Conservation (phyloP, 2,329 filamentous ascomycete genomes). For the Colletotrichum lentis region DNA sequence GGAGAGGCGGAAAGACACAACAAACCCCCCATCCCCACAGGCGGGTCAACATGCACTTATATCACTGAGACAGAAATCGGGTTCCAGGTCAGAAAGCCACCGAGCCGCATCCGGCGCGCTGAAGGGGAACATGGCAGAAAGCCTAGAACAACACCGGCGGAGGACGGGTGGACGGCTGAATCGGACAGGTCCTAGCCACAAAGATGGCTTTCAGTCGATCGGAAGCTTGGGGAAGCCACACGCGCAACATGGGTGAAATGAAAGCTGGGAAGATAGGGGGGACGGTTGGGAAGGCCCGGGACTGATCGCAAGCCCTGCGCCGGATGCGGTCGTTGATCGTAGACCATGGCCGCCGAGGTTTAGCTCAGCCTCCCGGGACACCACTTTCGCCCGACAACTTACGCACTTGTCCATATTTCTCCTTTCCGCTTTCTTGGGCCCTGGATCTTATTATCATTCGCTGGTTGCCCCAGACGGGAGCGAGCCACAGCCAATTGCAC, state of each 20-base stretch:
- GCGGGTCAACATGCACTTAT: slow-evolving; percentile 1
- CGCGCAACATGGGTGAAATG: neutral
- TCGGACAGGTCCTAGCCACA: neutral
- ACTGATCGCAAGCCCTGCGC: neutral
- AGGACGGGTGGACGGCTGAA: neutral
- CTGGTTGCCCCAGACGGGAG: neutral
- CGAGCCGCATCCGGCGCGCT: slow-evolving; percentile 19
- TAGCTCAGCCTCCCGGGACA: neutral
- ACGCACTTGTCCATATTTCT: neutral
- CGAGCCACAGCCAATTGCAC: neutral
- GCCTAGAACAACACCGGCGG: neutral
- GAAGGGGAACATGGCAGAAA: neutral
- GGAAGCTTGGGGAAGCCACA: slow-evolving; percentile 21
- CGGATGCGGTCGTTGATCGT: neutral
- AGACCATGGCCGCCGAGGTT: neutral
- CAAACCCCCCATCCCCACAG: neutral
- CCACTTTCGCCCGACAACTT: neutral
- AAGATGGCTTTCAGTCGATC: slow-evolving; percentile 1
- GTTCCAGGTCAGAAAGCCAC: slow-evolving; percentile 10
- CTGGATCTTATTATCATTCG: neutral
- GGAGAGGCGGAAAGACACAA: neutral
- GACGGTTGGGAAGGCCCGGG: neutral
- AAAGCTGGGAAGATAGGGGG: neutral
- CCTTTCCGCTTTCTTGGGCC: neutral
- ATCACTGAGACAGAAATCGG: neutral